Conservation (phyloP, 768 basidiomycete species). For the Naematelia encephala region DNA sequence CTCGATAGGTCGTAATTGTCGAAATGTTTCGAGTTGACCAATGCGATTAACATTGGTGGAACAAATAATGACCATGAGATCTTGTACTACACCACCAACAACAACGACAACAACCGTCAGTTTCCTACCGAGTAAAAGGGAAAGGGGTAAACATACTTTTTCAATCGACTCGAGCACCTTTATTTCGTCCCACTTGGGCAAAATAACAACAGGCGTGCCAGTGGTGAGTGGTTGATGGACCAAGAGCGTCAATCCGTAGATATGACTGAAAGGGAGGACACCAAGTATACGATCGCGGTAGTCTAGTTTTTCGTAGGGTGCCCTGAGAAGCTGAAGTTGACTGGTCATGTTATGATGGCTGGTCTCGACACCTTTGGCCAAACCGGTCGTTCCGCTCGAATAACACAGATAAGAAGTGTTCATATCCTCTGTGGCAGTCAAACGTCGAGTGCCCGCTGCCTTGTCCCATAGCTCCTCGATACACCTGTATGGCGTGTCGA, state of each 20-base stretch:
- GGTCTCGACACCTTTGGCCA: conserved; percentile 50
- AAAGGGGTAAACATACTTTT: conserved; percentile 12
- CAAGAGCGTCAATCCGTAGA: conserved; percentile 52
- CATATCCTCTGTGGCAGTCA: conserved; percentile 13
- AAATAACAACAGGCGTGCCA: conserved; percentile 46
- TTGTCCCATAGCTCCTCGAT: conserved; percentile 27
- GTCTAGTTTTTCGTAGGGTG: conserved; percentile 54
- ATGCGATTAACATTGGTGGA: conserved; percentile 76
- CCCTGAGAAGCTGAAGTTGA: conserved; percentile 57
- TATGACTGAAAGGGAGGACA: conserved; percentile 62
- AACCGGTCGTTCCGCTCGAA: conserved; percentile 48
- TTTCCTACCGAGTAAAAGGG: neutral
- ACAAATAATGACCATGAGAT: conserved; percentile 54
- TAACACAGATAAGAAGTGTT: conserved; percentile 49
- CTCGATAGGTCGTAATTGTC: conserved; percentile 66
- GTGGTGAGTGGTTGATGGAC: conserved; percentile 38
- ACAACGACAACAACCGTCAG: neutral
- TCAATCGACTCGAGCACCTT: conserved; percentile 63
- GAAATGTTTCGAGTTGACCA: conserved; percentile 64
- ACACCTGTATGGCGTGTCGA: conserved; percentile 7
- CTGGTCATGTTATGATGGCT: conserved; percentile 62
- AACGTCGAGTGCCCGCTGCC: neutral
- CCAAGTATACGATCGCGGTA: conserved; percentile 60
- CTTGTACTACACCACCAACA: conserved; percentile 59
- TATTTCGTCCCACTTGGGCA: conserved; percentile 68